Evolutionary conservation across 116 monocot species (phyloP).

Genomic region (Posidonia oceanica): DNA sequence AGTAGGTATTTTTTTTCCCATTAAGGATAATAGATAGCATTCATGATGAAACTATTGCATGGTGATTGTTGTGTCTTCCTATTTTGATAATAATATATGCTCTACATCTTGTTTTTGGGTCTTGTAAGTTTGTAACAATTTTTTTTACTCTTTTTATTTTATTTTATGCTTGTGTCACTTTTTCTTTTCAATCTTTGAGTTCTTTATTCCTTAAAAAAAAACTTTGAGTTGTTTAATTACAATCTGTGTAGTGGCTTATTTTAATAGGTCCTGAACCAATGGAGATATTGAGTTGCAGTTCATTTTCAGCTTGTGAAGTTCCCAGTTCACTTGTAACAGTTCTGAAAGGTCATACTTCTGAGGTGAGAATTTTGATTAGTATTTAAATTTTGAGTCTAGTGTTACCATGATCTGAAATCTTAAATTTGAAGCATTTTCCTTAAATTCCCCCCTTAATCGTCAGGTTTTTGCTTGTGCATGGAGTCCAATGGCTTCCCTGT

Average conservation of each 20-base stretch:
- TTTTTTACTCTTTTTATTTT: too few relatives aligned
- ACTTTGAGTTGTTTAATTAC: not conserved
- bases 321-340: conserved; percentile 67
- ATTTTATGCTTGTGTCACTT: not conserved
- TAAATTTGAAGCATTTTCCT: conserved; percentile 1
- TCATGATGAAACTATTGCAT: too few relatives aligned
- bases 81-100: too few relatives aligned
- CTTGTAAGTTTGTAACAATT: too few relatives aligned
- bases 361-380: conserved; percentile 33
- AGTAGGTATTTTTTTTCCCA: too few relatives aligned
- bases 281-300: conserved; percentile 42
- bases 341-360: conserved; percentile 94
- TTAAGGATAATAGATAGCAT: too few relatives aligned
- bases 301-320: conserved; percentile 37
- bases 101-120: too few relatives aligned
- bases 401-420: not conserved
- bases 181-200: not conserved
- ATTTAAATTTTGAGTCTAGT: not conserved
- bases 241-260: not conserved
- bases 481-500: conserved; percentile 78
- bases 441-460: conserved; percentile 1
- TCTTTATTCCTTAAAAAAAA: not conserved
- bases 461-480: conserved; percentile 99
- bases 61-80: too few relatives aligned
- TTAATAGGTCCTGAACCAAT: conserved; percentile 63